These are phyloP conservation scores for Arthrobotrys sphaeroides DNA, from an alignment of 2,329 filamentous ascomycete genomes.

Conservation along the genomic window DNA sequence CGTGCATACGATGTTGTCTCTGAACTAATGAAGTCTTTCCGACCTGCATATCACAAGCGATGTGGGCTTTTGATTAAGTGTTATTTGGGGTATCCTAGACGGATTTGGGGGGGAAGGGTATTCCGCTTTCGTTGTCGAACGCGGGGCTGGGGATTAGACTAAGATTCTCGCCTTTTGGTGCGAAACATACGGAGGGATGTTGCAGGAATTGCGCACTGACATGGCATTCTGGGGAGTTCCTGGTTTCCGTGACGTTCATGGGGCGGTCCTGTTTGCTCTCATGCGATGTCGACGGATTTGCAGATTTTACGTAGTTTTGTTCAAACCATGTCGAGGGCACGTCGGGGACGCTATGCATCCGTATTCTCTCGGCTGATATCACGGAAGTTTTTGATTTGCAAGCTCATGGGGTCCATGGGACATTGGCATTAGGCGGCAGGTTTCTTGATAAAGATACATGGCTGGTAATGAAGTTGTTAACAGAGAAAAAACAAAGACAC, in stretches of 20 bases:
- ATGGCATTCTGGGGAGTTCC: not conserved
- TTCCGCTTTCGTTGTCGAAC: not conserved
- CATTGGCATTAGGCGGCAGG: conserved; percentile 21
- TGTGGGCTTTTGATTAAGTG: not conserved
- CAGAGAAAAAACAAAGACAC: not conserved
- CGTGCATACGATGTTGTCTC: conserved; percentile 5
- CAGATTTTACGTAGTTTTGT: not conserved
- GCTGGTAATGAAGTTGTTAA: not conserved
- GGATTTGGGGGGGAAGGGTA: not conserved
- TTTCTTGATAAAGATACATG: conserved; percentile 18
- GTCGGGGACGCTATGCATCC: not conserved
- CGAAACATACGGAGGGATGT: not conserved
- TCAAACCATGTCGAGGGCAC: not conserved
- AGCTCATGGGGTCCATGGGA: conserved; percentile 25
- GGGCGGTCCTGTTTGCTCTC: not conserved
- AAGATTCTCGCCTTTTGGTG: not conserved
- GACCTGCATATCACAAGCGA: conserved; percentile 21
- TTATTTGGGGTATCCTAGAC: conserved; percentile 6
- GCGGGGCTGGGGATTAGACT: not conserved
- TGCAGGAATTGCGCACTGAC: conserved; percentile 18
- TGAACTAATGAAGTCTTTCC: conserved; percentile 1
- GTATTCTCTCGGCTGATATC: conserved; percentile 39
- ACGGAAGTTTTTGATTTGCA: conserved; percentile 33
- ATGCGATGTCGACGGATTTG: not conserved
- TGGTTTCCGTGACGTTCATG: not conserved